Base-by-base conservation (phyloP, 208 protist genomes). In the Wallacemonas collosoma region DNA sequence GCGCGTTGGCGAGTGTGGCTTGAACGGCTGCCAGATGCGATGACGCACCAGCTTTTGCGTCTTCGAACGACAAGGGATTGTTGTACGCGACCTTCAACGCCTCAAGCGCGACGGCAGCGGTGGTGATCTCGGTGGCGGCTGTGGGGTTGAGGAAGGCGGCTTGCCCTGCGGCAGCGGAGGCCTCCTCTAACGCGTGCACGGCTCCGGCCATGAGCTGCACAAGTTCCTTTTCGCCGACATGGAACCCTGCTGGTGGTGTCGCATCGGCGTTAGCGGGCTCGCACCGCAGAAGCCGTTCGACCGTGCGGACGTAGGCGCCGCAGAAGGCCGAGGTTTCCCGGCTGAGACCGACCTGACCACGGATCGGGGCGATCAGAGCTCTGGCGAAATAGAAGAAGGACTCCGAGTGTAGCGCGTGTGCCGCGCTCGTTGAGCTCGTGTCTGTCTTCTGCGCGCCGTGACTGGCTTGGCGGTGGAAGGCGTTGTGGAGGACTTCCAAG, bases 381-480 rank as follows among this genome's bases (percentile, higher is more conserved):
- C 83, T 40, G 40, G 76, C 51, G 78, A 89, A 95, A 65, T 82
- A 89, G 68, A 82, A 84, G 48, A 85, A 80, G 26, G 89, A 82
- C 14, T 65, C 60, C 60, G 60, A 53, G 43, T 65, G 4, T 3
- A 65, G 11, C 79, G 62, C 38, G 77, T 80, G 36, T 85, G 35
- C 26, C 26, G 26, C 26, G 26, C 26, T 26, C 26, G 26, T 26
- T 26, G 26, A 26, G 26, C 26, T 26, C 26, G 26, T 26, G 26
- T 26, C 26, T 26, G 26, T 26, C 26, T 26, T 26, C 11, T 70
- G 47, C 61, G 64, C 60, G 5, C 50, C 51, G 9, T 47, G 12
- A 14, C 17, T 48, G 9, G 57, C 40, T 48, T 36, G 7, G 57
- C 12, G 6, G 57, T 43, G 35, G 48, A 48, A 54, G 15, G 44